Evolutionary conservation across 116 monocot genomes (phyloP), one percentile per base, ranked within the genome.

Genomic region (Iris pallida): DNA sequence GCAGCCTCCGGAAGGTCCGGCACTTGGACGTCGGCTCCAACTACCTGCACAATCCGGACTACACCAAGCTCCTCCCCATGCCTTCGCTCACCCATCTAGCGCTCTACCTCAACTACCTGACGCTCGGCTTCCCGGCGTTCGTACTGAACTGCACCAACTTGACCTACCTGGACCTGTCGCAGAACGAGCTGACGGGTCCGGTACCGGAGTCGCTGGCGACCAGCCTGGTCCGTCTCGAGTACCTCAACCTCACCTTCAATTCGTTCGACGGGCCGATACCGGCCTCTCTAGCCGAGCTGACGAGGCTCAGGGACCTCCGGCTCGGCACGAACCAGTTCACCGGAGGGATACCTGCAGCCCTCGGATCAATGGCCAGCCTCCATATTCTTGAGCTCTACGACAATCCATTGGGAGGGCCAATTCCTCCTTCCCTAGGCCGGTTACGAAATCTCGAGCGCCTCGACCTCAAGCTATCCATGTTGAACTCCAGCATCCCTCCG

Each of bases 401-500:
- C 54, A 87, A 87, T 42, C 42, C 67, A 6, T 57, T 86, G 1
- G 76, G 68, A 8, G 86, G 86, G 16, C 11, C 53, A 19, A 69
- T 87, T 19, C 83, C 87, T 20, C 58, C 80, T 45, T 64, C 80
- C 42, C 72, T 87, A 56, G 80, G 82, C 19, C 60, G 51, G 68
- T 66, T 86, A 7, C 20, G 18, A 42, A 52, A 60, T 52, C 86
- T 86, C 7, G 67, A 86, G 46, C 14, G 49, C 14, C 56, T 86
- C 4, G 68, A 67, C 15, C 10, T 86, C 8, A 70, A 67, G 42
- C 48, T 43, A 3, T 56, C 79, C 0, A 40, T 53, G 4, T 20
- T 86, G 71, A 80, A 74, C 8, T 86, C 86, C 45, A 71, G 57
- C 9, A 59, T 86, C 53, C 86, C 86, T 0, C 44, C 79, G 1